Evolutionary conservation across 371 early-diverging fungal species (phyloP).

Genomic region (Mucor piriformis): DNA sequence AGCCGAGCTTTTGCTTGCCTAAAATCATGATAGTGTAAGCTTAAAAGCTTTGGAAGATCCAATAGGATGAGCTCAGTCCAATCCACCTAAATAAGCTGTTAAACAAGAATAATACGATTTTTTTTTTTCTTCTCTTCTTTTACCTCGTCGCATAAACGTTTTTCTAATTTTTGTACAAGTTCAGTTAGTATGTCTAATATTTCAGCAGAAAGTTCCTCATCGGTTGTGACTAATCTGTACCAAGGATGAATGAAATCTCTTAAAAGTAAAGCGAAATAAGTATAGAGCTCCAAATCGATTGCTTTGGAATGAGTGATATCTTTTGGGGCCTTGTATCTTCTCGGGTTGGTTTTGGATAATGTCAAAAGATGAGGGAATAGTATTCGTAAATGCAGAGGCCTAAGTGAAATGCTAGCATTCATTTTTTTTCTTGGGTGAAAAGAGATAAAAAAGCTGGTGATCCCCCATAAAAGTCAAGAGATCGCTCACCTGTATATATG

Average conservation of each 20-base stretch:
- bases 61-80: conserved; percentile 58
- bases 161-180: conserved; percentile 53
- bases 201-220: conserved; percentile 55
- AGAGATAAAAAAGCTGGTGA: not conserved
- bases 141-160: conserved; percentile 47
- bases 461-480: not conserved
- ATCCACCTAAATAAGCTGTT: conserved; percentile 46
- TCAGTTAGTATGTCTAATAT: conserved; percentile 44
- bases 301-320: conserved; percentile 43
- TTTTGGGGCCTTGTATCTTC: conserved; percentile 37
- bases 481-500: not conserved
- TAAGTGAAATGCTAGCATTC: conserved; percentile 17
- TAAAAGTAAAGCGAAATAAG: conserved; percentile 57
- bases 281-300: conserved; percentile 62
- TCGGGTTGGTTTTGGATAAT: conserved; percentile 44
- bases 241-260: conserved; percentile 67
- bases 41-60: conserved; percentile 55
- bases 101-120: not conserved
- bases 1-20: conserved; percentile 51
- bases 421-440: not conserved
- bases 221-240: conserved; percentile 57
- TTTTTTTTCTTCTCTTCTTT: not conserved
- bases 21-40: conserved; percentile 56
- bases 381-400: conserved; percentile 44
- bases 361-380: conserved; percentile 47